A percentile compares a stretch with the other conserved stretches of the same genome.
phyloP scores from a whole-genome alignment of 73 alveolate species.

The Paramecium primaurelia region DNA sequence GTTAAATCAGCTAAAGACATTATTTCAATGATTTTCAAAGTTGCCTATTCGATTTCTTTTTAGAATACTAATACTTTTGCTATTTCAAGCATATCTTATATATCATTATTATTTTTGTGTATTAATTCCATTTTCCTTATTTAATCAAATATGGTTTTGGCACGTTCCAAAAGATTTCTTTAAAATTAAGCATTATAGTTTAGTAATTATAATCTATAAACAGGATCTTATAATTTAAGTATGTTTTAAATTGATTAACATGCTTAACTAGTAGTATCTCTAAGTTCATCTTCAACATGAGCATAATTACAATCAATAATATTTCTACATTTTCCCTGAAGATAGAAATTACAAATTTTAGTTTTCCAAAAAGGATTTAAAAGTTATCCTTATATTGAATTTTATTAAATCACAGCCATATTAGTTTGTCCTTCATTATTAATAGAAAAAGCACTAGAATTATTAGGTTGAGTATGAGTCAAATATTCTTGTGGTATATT shows the following conservation, averaged over 20 bases:
- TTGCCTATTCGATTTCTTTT: conserved; percentile 20
- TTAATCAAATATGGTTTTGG: conserved; percentile 25
- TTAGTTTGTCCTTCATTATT: conserved; percentile 28
- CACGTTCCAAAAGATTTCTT: not conserved
- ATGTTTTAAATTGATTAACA: conserved; percentile 11
- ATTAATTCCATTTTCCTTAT: conserved; percentile 17
- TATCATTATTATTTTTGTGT: not conserved
- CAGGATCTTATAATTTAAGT: not conserved
- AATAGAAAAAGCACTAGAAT: not conserved
- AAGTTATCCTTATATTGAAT: conserved; percentile 19
- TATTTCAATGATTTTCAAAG: conserved; percentile 15
- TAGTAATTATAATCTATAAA: conserved; percentile 20
- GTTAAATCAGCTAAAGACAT: conserved; percentile 12
- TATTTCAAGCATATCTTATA: conserved; percentile 10
- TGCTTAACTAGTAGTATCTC: conserved; percentile 32
- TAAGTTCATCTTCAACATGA: conserved; percentile 33
- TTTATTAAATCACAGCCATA: conserved; percentile 33
- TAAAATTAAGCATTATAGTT: conserved; percentile 15
- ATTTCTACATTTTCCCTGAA: conserved; percentile 27
- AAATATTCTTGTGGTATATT: conserved; percentile 23
- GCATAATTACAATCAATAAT: conserved; percentile 39
- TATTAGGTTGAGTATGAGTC: conserved; percentile 28
- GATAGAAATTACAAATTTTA: conserved; percentile 9
- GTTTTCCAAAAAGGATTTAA: conserved; percentile 46
- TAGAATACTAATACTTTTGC: conserved; percentile 8